phyloP scores from a whole-genome alignment of 2,329 filamentous ascomycete species.

The Alternaria ventricosa region DNA sequence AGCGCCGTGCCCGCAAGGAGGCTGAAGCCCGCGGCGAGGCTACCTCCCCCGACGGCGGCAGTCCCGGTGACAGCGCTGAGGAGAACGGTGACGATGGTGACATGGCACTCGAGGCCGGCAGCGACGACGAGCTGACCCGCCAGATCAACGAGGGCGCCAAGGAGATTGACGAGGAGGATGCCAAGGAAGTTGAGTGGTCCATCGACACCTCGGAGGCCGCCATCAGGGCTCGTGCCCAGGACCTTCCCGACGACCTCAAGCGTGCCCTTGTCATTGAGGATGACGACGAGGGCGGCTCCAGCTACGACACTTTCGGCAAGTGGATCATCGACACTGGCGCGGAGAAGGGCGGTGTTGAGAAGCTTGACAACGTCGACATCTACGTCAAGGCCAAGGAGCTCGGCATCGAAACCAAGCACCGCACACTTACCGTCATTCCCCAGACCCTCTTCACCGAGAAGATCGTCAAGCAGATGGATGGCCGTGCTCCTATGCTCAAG shows the following conservation, averaged over 20 bases:
- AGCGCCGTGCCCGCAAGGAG: constrained; percentile 83
- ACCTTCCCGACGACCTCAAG: constrained; percentile 94
- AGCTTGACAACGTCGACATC: constrained; percentile 87
- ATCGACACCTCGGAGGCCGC: constrained; percentile 96
- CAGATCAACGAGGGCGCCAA: constrained; percentile 71
- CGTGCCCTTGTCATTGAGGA: constrained; percentile 85
- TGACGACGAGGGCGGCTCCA: constrained; percentile 78
- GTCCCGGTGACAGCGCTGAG: constrained; percentile 71
- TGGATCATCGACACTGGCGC: constrained; percentile 84
- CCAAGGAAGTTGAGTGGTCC: constrained; percentile 90
- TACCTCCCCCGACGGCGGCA: constrained; percentile 61
- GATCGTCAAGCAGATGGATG: constrained; percentile 84
- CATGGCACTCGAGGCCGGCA: constrained; percentile 72
- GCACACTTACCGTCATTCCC: constrained; percentile 87
- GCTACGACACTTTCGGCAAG: constrained; percentile 89
- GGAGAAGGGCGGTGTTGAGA: constrained; percentile 73
- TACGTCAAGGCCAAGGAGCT: constrained; percentile 97
- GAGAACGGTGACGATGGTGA: constrained; percentile 71
- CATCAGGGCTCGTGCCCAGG: constrained; percentile 90
- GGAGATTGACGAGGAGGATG: constrained; percentile 74
- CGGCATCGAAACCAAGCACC: constrained; percentile 93
- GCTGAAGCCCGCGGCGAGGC: constrained; percentile 64
- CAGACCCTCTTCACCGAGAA: constrained; percentile 93
- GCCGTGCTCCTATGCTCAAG: constrained; percentile 86
- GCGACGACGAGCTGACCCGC: constrained; percentile 90